phyloP scores from a whole-genome alignment of 495 filamentous ascomycete genomes.

The Annulohypoxylon bovei region DNA sequence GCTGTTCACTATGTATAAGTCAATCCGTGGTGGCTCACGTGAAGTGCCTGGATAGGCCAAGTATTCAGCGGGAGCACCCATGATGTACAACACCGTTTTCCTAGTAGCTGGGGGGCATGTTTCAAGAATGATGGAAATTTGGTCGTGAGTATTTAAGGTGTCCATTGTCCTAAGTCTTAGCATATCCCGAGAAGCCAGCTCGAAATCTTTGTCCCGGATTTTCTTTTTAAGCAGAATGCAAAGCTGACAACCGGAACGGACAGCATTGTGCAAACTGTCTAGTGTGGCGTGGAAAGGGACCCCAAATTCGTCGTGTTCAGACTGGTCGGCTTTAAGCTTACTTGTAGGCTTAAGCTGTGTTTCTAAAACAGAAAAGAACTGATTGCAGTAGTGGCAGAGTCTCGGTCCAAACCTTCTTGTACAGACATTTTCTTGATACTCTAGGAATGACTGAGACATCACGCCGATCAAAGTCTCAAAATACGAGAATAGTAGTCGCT shows the following conservation, averaged over 20 bases:
- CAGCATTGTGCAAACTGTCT: conserved; percentile 2
- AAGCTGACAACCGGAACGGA: conserved; percentile 6
- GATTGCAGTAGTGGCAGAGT: conserved; percentile 12
- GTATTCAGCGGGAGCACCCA: not conserved
- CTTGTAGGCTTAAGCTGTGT: no score
- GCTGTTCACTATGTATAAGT: not conserved
- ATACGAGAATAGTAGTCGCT: no score
- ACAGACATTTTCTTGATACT: not conserved
- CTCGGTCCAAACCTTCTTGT: not conserved
- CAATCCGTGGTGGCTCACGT: not conserved
- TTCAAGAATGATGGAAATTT: no score
- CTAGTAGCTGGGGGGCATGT: not conserved
- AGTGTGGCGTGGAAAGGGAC: conserved; percentile 7
- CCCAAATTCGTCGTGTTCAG: no score
- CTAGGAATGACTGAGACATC: not conserved
- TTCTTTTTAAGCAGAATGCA: conserved; percentile 10
- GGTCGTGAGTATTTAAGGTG: no score
- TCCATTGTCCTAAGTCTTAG: no score
- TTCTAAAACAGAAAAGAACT: not conserved
- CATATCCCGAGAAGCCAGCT: no score
- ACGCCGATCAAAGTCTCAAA: not conserved
- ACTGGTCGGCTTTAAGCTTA: no score
- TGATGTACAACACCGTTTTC: no score
- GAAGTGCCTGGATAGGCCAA: conserved; percentile 1
- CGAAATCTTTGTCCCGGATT: not conserved